These are phyloP conservation scores for Cinnamomum chago DNA, from an alignment of 164 flowering plant species.

Conservation along the genomic window DNA sequence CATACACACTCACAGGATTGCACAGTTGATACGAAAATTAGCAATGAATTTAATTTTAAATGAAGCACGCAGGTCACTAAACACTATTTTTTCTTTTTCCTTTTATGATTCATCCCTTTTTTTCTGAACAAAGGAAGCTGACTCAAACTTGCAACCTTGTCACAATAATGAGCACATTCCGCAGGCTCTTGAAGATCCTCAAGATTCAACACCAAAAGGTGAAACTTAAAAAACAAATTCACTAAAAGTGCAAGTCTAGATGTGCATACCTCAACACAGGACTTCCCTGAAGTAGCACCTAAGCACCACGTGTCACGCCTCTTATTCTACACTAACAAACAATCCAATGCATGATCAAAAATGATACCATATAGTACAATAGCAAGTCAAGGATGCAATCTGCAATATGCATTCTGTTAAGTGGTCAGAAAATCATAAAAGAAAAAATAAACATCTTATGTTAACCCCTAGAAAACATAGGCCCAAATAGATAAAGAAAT, in stretches of 20 bases:
- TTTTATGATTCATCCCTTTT: too few species aligned
- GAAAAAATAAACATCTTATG: too few species aligned
- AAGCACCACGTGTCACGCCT: conserved; percentile 98
- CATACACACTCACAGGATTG: background rate
- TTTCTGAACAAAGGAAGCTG: too few species aligned
- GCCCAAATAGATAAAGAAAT: too few species aligned
- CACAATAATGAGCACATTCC: too few species aligned
- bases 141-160: too few species aligned
- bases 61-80: background rate
- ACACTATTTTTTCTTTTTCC: too few species aligned
- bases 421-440: too few species aligned
- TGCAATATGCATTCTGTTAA: background rate
- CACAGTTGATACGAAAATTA: background rate
- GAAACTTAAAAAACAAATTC: too few species aligned
- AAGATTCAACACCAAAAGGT: background rate
- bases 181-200: too few species aligned
- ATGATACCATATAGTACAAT: background rate
- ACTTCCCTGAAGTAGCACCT: conserved; percentile 39
- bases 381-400: background rate
- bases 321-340: conserved; percentile 44
- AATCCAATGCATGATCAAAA: background rate
- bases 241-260: background rate
- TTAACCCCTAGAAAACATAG: too few species aligned
- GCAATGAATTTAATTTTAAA: too few species aligned
- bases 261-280: conserved; percentile 40